Evolutionary conservation across 768 basidiomycete species (phyloP), one percentile per base, ranked within the genome.

Genomic region (Calocera viscosa): DNA sequence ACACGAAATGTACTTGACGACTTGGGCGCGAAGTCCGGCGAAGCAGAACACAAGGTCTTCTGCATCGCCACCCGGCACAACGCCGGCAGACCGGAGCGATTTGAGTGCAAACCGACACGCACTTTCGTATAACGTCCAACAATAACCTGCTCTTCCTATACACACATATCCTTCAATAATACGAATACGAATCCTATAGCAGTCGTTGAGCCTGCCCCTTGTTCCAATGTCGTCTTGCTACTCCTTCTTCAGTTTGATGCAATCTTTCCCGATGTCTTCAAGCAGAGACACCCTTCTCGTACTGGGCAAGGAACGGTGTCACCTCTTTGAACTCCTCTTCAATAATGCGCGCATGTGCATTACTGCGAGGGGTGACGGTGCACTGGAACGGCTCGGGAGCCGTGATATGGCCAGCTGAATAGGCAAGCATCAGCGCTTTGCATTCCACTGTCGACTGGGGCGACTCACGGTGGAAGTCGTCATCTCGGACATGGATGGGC

Each of bases 361-460:
- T 26, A 3, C 38, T 49, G 17, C 67, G 34, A n/a, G 67, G 64
- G 22, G 65, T 65, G 67, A 68, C 65, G 30, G 40, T 64, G 67
- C 65, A 65, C 67, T 68, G n/a, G 67, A 68, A 68, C n/a, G 47
- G 67, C 39, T 47, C 65, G 30, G 67, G 67, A 38, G 67, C 67
- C 8, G 65, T 47, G 14, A 65, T 32, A 32, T 64, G 65, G 17
- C 53, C 49, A 14, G 34, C 53, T 60, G 43, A 3, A 47, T 47
- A 19, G 5, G 5, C 19, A 7, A 8, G 5, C 16, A 47, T 7
- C 16, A 47, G 5, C 7, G 16, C 24, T 3, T 19, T 47, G 8
- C 24, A 19, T 47, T 3, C 19, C 19, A 10, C 10, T 19, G 39
- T 10, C 8, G 24, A 47, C 43, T 5, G 16, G 30, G 53, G 30